Evolutionary conservation across 108 stramenopile species (phyloP), one percentile per base, ranked within the genome.

Genomic region (Nitzschia putrida): DNA sequence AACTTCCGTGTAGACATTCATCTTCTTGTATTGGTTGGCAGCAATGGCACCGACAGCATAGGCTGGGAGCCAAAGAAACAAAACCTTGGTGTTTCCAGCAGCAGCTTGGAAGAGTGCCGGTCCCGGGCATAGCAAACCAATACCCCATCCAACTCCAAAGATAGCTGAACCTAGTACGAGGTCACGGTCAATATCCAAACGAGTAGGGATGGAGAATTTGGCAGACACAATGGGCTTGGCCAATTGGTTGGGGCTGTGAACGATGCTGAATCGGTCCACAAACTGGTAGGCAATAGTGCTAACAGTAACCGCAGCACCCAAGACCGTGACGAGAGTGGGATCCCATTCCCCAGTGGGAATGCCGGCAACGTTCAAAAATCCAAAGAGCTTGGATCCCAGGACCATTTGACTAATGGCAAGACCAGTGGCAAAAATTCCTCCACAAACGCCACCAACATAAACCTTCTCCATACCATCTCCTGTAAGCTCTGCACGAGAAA

Each of bases 241-340:
- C 29, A 34, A 18, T 5, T 50, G 49, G 18, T 50, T 22, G 23
- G 43, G 2, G 12, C 12, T 21, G 16, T 12, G n/a, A 64, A 55
- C 49, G 13, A 16, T 16, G 29, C 50, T 13, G 0, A 18, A 44
- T 20, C 0, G 6, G 60, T 24, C 54, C 54, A 88, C 79, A 40
- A 74, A 88, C 64, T 88, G 83, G 66, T 92, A 92, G 10, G 71
- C 68, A 0, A 80, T 4, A 54, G 68, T 73, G 53, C 87, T 88
- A 3, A 85, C 73, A 0, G 87, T 0, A 16, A 89, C 40, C 11
- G 84, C 91, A 34, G 83, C 87, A 20, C 80, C 90, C 90, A 96
- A 86, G 61, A 96, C 93, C 29, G 66, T 59, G 13, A 74, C 50
- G 18, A 96, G 81, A 8, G 92, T 87, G 9, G 91, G 87, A 76